Evolutionary conservation across 306 rosid genomes (phyloP).

Genomic region (Cucumis melo): DNA sequence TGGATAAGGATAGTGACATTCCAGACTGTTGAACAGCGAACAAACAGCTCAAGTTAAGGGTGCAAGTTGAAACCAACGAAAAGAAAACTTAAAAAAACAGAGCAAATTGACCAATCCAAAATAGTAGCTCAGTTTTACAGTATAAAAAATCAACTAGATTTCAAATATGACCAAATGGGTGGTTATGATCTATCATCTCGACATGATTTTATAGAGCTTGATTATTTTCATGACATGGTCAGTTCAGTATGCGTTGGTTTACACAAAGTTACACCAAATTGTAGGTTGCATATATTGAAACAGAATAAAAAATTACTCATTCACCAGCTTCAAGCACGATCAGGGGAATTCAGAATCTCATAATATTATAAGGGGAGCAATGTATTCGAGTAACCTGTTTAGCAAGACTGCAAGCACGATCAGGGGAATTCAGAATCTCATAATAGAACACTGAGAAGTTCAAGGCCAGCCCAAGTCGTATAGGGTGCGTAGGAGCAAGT

Average conservation of each 20-base stretch:
- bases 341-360: too few species aligned
- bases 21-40: not conserved
- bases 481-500: conserved; percentile 90
- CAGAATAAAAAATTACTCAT: not conserved
- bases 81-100: not conserved
- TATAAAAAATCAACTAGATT: not conserved
- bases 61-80: not conserved
- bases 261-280: not conserved
- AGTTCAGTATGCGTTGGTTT: not conserved
- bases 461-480: conserved; percentile 95
- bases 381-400: conserved; percentile 59
- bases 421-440: conserved; percentile 96
- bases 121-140: not conserved
- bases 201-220: not conserved
- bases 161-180: not conserved
- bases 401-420: conserved; percentile 96
- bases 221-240: not conserved
- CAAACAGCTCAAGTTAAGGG: not conserved
- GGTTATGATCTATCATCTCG: not conserved
- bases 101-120: not conserved
- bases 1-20: not conserved
- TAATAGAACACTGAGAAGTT: conserved; percentile 92
- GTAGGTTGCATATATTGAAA: not conserved
- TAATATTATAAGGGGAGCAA: not conserved
- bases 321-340: not conserved